Percentiles rank a stretch among this genome's conserved stretches.
These are phyloP conservation scores for Brassica cretica DNA, from an alignment of 345 rosid genomes.

Conservation along the genomic window DNA sequence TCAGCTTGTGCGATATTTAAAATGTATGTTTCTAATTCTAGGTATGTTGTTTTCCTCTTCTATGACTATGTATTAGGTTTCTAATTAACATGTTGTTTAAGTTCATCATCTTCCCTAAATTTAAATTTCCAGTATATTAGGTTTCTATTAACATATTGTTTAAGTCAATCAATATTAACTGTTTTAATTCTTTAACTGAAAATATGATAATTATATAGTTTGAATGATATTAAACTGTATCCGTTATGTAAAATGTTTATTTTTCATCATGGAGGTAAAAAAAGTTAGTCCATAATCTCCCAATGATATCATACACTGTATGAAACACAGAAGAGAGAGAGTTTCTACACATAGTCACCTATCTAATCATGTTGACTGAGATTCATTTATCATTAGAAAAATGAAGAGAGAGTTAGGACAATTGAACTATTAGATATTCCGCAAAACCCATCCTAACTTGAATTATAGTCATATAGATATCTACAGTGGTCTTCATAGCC, in stretches of 20 bases:
- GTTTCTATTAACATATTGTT: background rate
- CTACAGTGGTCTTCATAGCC: background rate
- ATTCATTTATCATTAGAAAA: background rate
- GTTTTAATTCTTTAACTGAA: background rate
- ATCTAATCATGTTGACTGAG: background rate
- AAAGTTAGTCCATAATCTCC: slow-evolving; percentile 18
- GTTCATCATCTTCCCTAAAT: background rate
- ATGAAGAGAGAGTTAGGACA: background rate
- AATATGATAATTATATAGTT: background rate
- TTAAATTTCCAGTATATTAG: background rate
- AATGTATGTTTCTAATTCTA: background rate
- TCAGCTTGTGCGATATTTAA: slow-evolving; percentile 5
- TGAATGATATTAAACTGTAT: background rate
- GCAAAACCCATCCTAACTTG: background rate
- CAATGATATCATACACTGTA: slow-evolving; percentile 14
- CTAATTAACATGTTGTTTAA: background rate
- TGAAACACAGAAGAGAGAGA: background rate
- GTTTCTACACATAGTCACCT: background rate
- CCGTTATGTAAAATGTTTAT: background rate
- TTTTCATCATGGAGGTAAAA: background rate
- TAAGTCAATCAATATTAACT: background rate
- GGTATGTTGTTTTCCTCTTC: background rate
- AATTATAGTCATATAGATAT: background rate
- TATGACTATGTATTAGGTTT: background rate
- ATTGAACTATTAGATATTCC: background rate